These are phyloP conservation scores for Mrakia gelida DNA, from an alignment of 768 basidiomycete genomes.

Conservation along the genomic window DNA sequence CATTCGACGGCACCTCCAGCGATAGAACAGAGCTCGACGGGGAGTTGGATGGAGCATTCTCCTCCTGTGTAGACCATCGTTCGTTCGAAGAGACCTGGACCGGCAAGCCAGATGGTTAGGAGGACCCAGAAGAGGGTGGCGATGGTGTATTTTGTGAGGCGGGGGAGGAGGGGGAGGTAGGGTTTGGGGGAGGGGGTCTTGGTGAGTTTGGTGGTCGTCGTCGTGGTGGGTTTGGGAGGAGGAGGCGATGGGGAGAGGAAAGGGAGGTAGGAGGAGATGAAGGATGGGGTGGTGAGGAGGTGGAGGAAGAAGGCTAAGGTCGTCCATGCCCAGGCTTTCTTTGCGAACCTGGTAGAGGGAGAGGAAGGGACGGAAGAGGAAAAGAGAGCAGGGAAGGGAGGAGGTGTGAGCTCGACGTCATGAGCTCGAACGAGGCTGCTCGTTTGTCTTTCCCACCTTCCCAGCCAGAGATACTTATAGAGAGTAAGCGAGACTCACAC, in stretches of 20 bases:
- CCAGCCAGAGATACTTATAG: not conserved
- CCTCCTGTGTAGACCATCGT: constrained; percentile 29
- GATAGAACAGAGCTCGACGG: constrained; percentile 12
- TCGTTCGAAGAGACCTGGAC: constrained; percentile 28
- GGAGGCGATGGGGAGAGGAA: not conserved
- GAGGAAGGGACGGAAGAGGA: not conserved
- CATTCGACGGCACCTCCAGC: constrained; percentile 19
- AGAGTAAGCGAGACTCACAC: not conserved
- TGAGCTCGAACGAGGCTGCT: not conserved
- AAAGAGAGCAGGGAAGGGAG: not conserved
- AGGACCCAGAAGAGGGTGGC: constrained; percentile 29
- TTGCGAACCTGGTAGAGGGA: constrained; percentile 20
- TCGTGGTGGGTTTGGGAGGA: not conserved
- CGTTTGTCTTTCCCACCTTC: not conserved
- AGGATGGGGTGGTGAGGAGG: constrained; percentile 1
- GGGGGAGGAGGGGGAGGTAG: not conserved
- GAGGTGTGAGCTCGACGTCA: not conserved
- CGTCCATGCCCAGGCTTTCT: constrained; percentile 32
- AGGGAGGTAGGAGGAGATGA: not conserved
- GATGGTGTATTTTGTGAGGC: constrained; percentile 16
- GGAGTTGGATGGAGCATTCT: constrained; percentile 24
- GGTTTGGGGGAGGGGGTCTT: not conserved
- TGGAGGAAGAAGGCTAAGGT: constrained; percentile 24
- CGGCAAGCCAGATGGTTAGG: constrained; percentile 31
- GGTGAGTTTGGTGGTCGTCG: not conserved